Base-by-base conservation (phyloP, 306 rosid species). In the Begonia masoniana region DNA sequence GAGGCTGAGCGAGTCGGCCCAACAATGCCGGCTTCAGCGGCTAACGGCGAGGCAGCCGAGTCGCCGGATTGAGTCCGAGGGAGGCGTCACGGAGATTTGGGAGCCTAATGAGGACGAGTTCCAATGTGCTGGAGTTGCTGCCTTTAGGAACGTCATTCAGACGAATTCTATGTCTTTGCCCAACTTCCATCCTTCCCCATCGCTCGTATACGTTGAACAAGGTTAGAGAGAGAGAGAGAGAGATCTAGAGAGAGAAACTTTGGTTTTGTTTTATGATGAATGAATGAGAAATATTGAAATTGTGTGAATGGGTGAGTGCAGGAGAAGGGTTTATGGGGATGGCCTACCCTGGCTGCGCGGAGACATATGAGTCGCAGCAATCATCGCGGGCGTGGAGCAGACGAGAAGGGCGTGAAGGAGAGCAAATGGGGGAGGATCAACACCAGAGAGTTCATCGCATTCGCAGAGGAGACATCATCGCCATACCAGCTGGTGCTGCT, bases 291-390 rank as follows among this genome's bases (percentile, higher is more conserved):
- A 31, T 31, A 31, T 6, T 21, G 24, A 21, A 21, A 21, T 49
- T 50, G 23, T 50, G 11, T 14, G 31, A 17, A 15, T 31, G 39
- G 39, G 39, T 21, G 24, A 31, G 39, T 31, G 14, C 70, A 65
- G 70, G 70, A n/a, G 70, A 65, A 13, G 70, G 64, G 41, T 43
- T 42, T 41, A 0, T 65, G 13, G 70, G 70, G 6, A 0, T 57
- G 11, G 51, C 39, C 49, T 52, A 31, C 55, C 70, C 70, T 13
- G 70, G 70, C 21, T 65, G 70, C 4, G 54, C 70, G 10, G 70
- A 65, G 64, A 58, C 64, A 12, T 65, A 42, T 15, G 70, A 65
- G 36, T 35, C 63, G 7, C 14, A 15, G n/a, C 43, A 65, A 31
- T 58, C 46, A 9, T 51, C 62, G 19, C 21, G 43, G 14, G 21